A percentile compares a stretch with the other conserved stretches of the same genome.
Evolutionary conservation across 495 filamentous ascomycete species (phyloP).

Genomic region (Talaromyces trachyspermus): DNA sequence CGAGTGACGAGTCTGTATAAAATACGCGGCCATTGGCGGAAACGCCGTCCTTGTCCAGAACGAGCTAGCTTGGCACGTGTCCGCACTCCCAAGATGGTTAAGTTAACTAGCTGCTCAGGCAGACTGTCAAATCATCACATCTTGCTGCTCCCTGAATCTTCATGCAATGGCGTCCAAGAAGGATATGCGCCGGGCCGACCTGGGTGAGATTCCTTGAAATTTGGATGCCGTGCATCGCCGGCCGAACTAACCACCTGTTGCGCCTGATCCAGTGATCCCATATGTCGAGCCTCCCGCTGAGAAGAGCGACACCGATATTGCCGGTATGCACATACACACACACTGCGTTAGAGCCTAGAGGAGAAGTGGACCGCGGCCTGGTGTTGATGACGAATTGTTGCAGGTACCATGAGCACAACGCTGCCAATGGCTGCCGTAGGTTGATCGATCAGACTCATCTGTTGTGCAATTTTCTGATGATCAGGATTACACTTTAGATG

Average conservation of each 20-base stretch:
- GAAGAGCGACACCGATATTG: constrained; percentile 47
- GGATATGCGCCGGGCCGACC: constrained; percentile 78
- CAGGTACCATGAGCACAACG: constrained; percentile 70
- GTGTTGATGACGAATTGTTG: constrained; percentile 18
- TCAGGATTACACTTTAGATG: constrained; percentile 45
- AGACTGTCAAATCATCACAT: background rate
- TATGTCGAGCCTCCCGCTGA: constrained; percentile 52
- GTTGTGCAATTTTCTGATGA: background rate
- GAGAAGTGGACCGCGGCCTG: constrained; percentile 6
- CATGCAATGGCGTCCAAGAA: constrained; percentile 63
- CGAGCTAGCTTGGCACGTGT: constrained; percentile 3
- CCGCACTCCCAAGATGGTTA: constrained; percentile 2
- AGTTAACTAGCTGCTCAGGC: background rate
- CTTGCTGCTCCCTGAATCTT: background rate
- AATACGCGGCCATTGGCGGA: background rate
- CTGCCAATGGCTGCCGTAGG: constrained; percentile 84
- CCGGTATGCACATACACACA: constrained; percentile 37
- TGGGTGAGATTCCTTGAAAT: constrained; percentile 66
- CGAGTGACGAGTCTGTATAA: no score
- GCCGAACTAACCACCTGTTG: background rate
- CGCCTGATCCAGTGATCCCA: constrained; percentile 44
- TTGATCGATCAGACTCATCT: constrained; percentile 15
- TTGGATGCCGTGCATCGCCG: background rate
- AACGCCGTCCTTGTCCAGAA: background rate
- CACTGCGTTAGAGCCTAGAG: background rate